Conservation (phyloP, 2,329 filamentous ascomycete genomes). For the Trichoderma breve region DNA sequence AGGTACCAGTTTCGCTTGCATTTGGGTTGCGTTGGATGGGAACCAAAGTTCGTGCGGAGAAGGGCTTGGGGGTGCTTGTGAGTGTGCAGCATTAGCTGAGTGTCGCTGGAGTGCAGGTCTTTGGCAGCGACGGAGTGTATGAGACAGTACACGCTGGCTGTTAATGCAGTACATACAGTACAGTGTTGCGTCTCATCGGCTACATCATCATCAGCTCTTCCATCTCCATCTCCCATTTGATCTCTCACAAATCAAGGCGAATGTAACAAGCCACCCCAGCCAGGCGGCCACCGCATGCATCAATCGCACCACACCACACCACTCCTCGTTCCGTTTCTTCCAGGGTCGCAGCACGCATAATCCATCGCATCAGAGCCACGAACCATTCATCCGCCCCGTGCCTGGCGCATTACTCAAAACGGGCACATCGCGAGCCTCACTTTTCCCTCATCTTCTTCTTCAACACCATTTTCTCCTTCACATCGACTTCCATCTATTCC, state of each 20-base stretch:
- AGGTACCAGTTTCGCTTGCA: neutral
- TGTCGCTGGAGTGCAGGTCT: neutral
- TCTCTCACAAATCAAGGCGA: neutral
- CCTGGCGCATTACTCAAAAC: slow-evolving; percentile 4
- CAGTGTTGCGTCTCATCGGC: neutral
- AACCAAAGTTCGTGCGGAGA: neutral
- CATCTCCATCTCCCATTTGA: neutral
- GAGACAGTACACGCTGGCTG: neutral
- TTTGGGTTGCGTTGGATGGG: neutral
- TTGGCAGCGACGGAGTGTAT: neutral
- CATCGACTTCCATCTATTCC: neutral
- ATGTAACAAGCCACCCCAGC: slow-evolving; percentile 1
- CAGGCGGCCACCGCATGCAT: neutral
- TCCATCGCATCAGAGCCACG: neutral
- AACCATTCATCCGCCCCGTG: neutral
- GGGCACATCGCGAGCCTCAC: neutral
- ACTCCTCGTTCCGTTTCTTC: neutral
- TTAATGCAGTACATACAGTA: neutral
- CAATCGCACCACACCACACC: slow-evolving; percentile 8
- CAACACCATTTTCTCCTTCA: neutral
- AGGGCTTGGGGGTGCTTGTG: neutral
- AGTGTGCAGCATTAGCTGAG: neutral
- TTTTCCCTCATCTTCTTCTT: neutral
- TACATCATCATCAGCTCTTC: neutral
- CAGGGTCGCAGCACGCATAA: neutral